A percentile compares a stretch with the other conserved stretches of the same genome.
Evolutionary conservation across 768 basidiomycete genomes (phyloP).

Genomic region (Cystobasidium ongulense): DNA sequence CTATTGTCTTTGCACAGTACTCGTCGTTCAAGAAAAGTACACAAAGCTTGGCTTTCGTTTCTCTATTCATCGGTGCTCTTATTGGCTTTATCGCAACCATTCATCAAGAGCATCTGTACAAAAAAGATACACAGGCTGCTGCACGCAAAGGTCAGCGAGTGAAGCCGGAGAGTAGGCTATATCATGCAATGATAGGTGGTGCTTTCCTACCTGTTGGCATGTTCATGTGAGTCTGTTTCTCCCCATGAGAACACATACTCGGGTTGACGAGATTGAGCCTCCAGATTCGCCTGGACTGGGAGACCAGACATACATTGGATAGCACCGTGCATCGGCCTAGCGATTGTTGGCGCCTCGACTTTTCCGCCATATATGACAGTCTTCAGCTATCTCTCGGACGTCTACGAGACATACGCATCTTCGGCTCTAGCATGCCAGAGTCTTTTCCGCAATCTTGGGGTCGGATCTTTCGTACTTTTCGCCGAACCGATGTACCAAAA

Average conservation of each 20-base stretch:
- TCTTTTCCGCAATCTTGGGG: constrained; percentile 6
- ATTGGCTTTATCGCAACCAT: not conserved
- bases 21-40: not conserved
- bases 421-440: constrained; percentile 10
- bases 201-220: not conserved
- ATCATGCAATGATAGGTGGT: constrained; percentile 21
- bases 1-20: constrained; percentile 22
- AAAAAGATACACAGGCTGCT: not conserved
- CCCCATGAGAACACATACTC: not conserved
- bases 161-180: constrained; percentile 30
- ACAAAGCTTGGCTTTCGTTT: constrained; percentile 7
- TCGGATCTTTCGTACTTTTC: constrained; percentile 5
- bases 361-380: constrained; percentile 27
- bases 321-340: constrained; percentile 23
- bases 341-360: constrained; percentile 12
- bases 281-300: constrained; percentile 24
- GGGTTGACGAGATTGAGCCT: not conserved
- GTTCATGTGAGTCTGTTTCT: constrained; percentile 7
- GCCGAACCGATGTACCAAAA: not conserved
- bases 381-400: constrained; percentile 25
- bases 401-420: constrained; percentile 24
- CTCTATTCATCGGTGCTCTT: constrained; percentile 14
- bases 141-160: not conserved
- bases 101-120: constrained; percentile 25
- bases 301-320: constrained; percentile 21